phyloP scores from a whole-genome alignment of 2,329 filamentous ascomycete species.

The Chaetoscypha palmicola region DNA sequence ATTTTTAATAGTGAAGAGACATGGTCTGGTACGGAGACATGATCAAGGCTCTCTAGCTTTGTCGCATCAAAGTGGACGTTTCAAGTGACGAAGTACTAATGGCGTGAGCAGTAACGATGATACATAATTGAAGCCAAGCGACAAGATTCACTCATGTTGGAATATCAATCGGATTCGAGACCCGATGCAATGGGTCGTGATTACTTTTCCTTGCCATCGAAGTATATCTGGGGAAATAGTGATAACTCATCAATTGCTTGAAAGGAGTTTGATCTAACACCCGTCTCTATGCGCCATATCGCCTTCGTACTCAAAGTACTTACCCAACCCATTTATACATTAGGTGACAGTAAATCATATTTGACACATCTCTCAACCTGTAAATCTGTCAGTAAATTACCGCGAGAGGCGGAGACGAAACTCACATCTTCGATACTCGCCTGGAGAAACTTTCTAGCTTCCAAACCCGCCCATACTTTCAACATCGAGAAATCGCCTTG shows the following conservation, averaged over 20 bases:
- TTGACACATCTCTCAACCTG: constrained; percentile 84
- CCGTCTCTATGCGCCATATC: neutral
- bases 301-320: neutral
- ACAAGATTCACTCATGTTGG: no score
- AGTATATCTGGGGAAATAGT: neutral
- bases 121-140: no score
- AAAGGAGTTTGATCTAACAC: neutral
- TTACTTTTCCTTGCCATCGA: neutral
- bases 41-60: no score
- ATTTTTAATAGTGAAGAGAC: no score
- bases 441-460: constrained; percentile 82
- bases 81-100: no score
- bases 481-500: constrained; percentile 77
- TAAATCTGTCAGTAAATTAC: neutral
- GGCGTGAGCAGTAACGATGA: no score
- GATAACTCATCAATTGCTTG: neutral
- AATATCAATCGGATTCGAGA: neutral
- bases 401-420: constrained; percentile 16
- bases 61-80: no score
- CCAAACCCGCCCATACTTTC: constrained; percentile 83
- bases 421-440: constrained; percentile 81
- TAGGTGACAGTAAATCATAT: constrained; percentile 81
- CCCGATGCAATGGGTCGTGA: neutral
- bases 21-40: no score
- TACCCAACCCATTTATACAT: constrained; percentile 50